phyloP scores from a whole-genome alignment of 2,329 filamentous ascomycete genomes.

The Phoma sp. region DNA sequence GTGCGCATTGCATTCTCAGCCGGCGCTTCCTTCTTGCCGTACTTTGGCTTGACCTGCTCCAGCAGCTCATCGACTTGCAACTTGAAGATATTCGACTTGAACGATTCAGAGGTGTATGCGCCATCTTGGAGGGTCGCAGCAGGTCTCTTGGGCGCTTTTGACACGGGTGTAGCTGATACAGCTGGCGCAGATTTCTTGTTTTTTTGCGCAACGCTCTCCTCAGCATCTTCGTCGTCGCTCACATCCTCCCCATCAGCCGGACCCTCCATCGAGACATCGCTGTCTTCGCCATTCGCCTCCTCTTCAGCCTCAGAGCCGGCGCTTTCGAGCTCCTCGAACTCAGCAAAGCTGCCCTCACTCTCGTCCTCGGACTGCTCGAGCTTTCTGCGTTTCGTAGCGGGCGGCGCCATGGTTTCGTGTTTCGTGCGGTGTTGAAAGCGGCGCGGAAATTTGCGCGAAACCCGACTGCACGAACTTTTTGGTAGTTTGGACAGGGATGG shows the following conservation, averaged over 20 bases:
- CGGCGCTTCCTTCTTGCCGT: constrained; percentile 61
- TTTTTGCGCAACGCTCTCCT: constrained; percentile 21
- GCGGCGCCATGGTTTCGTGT: constrained; percentile 39
- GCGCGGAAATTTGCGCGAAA: constrained; percentile 21
- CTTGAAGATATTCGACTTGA: constrained; percentile 71
- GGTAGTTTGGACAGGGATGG: not conserved
- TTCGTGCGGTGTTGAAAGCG: constrained; percentile 9
- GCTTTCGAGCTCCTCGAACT: constrained; percentile 26
- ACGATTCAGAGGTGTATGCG: constrained; percentile 60
- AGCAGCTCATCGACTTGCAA: constrained; percentile 70
- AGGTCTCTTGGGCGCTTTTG: constrained; percentile 29
- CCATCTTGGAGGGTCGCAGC: constrained; percentile 41
- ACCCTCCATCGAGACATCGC: constrained; percentile 25
- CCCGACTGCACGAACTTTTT: no score
- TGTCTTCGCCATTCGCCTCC: constrained; percentile 15
- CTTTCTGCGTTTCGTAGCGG: constrained; percentile 55
- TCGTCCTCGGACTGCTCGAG: constrained; percentile 48
- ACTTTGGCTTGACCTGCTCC: constrained; percentile 62
- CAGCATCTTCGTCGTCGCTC: constrained; percentile 25
- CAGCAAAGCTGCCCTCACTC: constrained; percentile 35
- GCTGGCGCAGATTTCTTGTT: constrained; percentile 2
- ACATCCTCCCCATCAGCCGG: constrained; percentile 18
- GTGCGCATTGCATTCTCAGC: constrained; percentile 59
- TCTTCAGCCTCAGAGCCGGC: constrained; percentile 21
- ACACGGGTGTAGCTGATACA: constrained; percentile 8